Evolutionary conservation across 345 rosid genomes (phyloP), one percentile per base, ranked within the genome.

Genomic region (Pseudoturritis turrita): DNA sequence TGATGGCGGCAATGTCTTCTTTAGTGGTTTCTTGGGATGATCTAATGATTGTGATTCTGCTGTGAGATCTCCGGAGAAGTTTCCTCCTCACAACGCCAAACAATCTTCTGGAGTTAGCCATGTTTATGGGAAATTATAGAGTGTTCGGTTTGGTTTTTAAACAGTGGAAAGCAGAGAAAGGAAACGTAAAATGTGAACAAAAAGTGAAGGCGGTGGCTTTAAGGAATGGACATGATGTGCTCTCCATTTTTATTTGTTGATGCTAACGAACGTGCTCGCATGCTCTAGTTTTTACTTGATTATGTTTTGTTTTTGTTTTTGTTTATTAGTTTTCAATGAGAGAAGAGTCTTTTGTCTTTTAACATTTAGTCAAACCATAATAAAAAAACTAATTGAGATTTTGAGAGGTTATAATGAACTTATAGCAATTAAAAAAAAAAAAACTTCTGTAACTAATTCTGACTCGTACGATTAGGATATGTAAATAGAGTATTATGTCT

Each of bases 1-100:
- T 89, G 45, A 77, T 65, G 58, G 96, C 98, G 6, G 98, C 90
- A 8, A 50, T 21, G 29, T 85, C 84, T 65, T 85, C 84, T 51
- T 10, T 44, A 35, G 58, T 52, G n/a, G 59, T 62, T 10, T 69
- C 15, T 36, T 52, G 28, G 4, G 50, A 14, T 13, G 70, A 44
- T 3, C 65, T 52, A 12, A 70, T 62, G 62, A 53, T 59, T 25
- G 79, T 76, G 65, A 76, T 69, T 10, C 58, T 54, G 36, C 70
- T 76, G 3, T 45, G 59, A 62, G 79, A 62, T 70, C 79, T 50
- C 29, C 70, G 35, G 65, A 69, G 70, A 55, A 70, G 53, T 21
- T 70, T 76, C 39, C 15, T 76, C 13, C 79, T 5, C 12, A 76
- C 75, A 10, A 76, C 79, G 6, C 66, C 59, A 37, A 76, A 63